Percentiles rank a stretch among this genome's conserved stretches.
phyloP scores from a whole-genome alignment of 768 basidiomycete species.

The Harrya chromipes region DNA sequence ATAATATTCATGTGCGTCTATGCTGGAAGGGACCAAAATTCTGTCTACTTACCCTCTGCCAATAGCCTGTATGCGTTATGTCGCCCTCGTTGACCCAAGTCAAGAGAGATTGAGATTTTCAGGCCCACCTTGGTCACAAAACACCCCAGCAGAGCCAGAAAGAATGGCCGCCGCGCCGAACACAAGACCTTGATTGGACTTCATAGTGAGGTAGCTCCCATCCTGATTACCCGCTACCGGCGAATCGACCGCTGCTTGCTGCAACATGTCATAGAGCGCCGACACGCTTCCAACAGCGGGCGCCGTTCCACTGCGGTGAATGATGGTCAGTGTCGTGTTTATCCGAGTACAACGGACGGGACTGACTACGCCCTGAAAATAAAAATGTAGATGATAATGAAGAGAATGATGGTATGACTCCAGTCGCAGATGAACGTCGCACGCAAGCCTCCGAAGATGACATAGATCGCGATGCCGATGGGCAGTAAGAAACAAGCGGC shows the following conservation, averaged over 20 bases:
- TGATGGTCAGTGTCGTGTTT: neutral
- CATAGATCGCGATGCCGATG: conserved; percentile 42
- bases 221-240: conserved; percentile 49
- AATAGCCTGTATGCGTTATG: conserved; percentile 38
- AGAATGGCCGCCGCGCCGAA: conserved; percentile 39
- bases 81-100: neutral
- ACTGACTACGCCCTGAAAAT: conserved; percentile 33
- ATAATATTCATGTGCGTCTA: neutral
- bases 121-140: conserved; percentile 46
- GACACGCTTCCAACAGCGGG: conserved; percentile 38
- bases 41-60: conserved; percentile 41
- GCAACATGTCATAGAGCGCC: conserved; percentile 45
- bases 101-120: neutral
- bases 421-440: conserved; percentile 46
- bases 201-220: conserved; percentile 57
- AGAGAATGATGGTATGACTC: conserved; percentile 45
- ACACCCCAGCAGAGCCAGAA: conserved; percentile 46
- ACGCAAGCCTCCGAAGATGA: conserved; percentile 40
- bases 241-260: conserved; percentile 40
- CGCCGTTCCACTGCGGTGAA: conserved; percentile 32
- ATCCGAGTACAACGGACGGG: neutral
- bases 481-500: conserved; percentile 47
- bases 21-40: neutral
- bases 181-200: conserved; percentile 44
- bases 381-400: conserved; percentile 38